phyloP scores from a whole-genome alignment of 192 early-diverging fungal species.

The Polychytrium aggregatum region DNA sequence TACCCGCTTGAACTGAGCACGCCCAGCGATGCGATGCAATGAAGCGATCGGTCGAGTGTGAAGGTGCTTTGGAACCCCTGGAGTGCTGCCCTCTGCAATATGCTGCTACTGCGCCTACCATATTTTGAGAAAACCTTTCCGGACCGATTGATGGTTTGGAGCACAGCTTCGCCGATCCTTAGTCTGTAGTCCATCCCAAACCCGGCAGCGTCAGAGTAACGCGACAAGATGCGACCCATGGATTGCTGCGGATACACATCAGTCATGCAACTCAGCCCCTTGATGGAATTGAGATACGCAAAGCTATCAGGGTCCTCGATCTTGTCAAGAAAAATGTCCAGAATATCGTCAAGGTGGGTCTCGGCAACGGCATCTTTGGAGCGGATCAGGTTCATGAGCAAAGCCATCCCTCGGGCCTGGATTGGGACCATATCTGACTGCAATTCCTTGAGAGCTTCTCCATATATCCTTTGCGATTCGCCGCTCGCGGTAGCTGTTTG shows the following conservation, averaged over 20 bases:
- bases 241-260: slow-evolving; percentile 66
- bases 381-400: slow-evolving; percentile 72
- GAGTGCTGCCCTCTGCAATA: no score
- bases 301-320: no score
- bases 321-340: slow-evolving; percentile 70
- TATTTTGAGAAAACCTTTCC: slow-evolving; percentile 76
- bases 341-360: slow-evolving; percentile 46
- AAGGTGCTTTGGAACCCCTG: no score
- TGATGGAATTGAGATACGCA: slow-evolving; percentile 87
- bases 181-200: slow-evolving; percentile 56
- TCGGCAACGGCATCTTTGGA: slow-evolving; percentile 46
- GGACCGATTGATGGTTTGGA: slow-evolving; percentile 72
- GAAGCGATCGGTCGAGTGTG: no score
- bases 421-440: slow-evolving; percentile 72
- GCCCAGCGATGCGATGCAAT: no score
- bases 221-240: slow-evolving; percentile 50
- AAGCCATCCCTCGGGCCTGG: slow-evolving; percentile 73
- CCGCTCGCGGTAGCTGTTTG: no score
- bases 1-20: no score
- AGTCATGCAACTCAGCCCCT: slow-evolving; percentile 69
- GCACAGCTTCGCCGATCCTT: slow-evolving; percentile 76
- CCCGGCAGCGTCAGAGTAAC: slow-evolving; percentile 54
- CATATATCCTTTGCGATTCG: no score
- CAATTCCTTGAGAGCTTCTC: slow-evolving; percentile 65
- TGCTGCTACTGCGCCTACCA: slow-evolving; percentile 41